These are phyloP conservation scores for Cenchrus americanus DNA, from an alignment of 176 grass and related monocot species.

Conservation along the genomic window DNA sequence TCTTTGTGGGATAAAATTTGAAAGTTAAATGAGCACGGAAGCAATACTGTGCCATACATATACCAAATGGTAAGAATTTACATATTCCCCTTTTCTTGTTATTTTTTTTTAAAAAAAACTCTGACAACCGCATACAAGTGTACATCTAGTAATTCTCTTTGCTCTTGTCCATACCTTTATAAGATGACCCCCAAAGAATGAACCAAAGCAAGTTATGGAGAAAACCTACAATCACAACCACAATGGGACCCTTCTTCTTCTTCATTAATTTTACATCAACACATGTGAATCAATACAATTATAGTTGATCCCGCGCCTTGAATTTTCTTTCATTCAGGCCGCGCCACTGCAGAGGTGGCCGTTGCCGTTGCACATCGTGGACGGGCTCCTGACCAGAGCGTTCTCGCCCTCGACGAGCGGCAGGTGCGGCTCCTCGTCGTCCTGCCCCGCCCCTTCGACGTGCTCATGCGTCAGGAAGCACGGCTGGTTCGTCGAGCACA, in stretches of 20 bases:
- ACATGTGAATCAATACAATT: neutral
- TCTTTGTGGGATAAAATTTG: no score
- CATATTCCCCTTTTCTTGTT: no score
- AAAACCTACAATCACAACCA: slow-evolving; percentile 24
- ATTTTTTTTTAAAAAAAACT: no score
- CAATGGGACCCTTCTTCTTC: neutral
- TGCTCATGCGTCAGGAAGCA: slow-evolving; percentile 79
- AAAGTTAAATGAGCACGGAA: no score
- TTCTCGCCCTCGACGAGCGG: slow-evolving; percentile 52
- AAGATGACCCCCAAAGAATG: neutral
- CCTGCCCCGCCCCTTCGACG: slow-evolving; percentile 44
- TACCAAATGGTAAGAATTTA: no score
- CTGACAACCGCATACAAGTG: no score
- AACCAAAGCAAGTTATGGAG: neutral
- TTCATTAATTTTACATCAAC: neutral
- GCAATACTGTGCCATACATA: no score
- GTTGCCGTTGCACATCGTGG: slow-evolving; percentile 34
- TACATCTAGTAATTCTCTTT: slow-evolving; percentile 1
- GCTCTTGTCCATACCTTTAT: neutral
- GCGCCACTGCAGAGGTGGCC: slow-evolving; percentile 37
- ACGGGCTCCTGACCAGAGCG: slow-evolving; percentile 28
- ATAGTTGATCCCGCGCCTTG: neutral
- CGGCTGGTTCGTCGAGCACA: slow-evolving; percentile 89
- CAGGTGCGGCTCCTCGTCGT: slow-evolving; percentile 44
- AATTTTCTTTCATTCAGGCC: neutral